Evolutionary conservation across 441 rosid species (phyloP).

Genomic region (Bocquillonia castaneifolia): DNA sequence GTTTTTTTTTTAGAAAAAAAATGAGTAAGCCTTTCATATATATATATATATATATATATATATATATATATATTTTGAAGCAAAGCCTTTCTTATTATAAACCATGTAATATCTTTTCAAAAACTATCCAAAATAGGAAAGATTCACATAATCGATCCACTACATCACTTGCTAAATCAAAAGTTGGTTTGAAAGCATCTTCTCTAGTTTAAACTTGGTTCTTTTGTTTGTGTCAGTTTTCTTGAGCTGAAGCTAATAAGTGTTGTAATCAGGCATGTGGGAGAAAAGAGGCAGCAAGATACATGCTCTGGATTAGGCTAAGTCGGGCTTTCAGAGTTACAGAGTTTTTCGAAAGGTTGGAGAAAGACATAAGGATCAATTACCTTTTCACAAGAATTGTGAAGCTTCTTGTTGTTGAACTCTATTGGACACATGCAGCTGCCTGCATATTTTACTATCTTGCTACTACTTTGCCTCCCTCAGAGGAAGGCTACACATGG

Average conservation of each 20-base stretch:
- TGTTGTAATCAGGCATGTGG: slow-evolving; percentile 47
- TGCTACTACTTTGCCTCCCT: slow-evolving; percentile 72
- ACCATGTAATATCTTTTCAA: no score
- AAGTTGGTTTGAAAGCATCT: no score
- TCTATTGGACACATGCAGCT: slow-evolving; percentile 85
- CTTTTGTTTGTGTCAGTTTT: no score
- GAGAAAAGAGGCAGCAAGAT: slow-evolving; percentile 58
- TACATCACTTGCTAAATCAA: no score
- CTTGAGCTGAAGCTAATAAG: neutral
- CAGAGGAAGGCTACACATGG: slow-evolving; percentile 87
- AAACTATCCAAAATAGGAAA: no score
- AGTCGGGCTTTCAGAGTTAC: slow-evolving; percentile 53
- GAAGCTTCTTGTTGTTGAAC: slow-evolving; percentile 72
- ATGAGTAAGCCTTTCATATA: no score
- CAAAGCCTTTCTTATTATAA: no score
- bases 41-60: no score
- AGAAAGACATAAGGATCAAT: slow-evolving; percentile 76
- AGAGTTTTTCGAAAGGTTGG: slow-evolving; percentile 55
- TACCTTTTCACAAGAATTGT: slow-evolving; percentile 75
- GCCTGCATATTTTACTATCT: slow-evolving; percentile 86
- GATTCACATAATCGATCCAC: no score
- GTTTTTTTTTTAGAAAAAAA: no score
- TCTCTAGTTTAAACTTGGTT: no score
- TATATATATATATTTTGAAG: no score
- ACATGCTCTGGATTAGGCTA: slow-evolving; percentile 73